Evolutionary conservation across 1,139 yeast species (phyloP).

Genomic region (Debaryomycetaceae sp.): DNA sequence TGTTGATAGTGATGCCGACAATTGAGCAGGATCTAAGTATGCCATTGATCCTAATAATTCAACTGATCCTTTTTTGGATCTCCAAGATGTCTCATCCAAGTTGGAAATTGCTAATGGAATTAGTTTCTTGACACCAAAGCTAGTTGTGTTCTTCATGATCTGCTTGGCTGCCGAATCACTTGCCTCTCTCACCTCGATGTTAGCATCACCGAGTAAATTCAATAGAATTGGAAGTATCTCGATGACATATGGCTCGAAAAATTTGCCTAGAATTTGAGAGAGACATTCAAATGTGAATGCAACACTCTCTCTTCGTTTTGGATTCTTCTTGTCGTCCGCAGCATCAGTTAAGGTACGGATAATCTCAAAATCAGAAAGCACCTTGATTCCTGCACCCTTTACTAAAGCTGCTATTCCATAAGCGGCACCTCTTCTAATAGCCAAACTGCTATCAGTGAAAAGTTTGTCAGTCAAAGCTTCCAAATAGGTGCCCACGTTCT

Average conservation of each 20-base stretch:
- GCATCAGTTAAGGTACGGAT: slow-evolving; percentile 79
- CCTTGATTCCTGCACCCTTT: slow-evolving; percentile 81
- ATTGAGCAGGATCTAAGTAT: slow-evolving; percentile 88
- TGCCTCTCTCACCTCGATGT: slow-evolving; percentile 83
- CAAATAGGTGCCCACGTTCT: slow-evolving; percentile 50
- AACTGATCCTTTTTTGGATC: slow-evolving; percentile 95
- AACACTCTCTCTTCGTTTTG: slow-evolving; percentile 80
- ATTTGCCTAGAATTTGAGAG: slow-evolving; percentile 68
- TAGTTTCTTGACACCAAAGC: slow-evolving; percentile 85
- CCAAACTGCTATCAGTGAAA: slow-evolving; percentile 47
- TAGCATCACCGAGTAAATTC: slow-evolving; percentile 78
- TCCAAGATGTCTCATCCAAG: slow-evolving; percentile 89
- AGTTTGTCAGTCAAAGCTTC: slow-evolving; percentile 58
- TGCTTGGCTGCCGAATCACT: slow-evolving; percentile 83
- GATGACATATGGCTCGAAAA: slow-evolving; percentile 90
- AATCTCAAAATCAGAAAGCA: slow-evolving; percentile 72
- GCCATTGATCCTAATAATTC: slow-evolving; percentile 98
- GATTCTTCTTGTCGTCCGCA: slow-evolving; percentile 79
- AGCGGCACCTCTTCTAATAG: slow-evolving; percentile 87
- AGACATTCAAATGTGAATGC: slow-evolving; percentile 83
- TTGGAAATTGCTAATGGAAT: slow-evolving; percentile 88
- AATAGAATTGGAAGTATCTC: slow-evolving; percentile 81
- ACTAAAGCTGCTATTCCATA: slow-evolving; percentile 93
- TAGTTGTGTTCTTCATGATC: slow-evolving; percentile 88
- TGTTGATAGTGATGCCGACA: slow-evolving; percentile 81